A percentile compares a stretch with the other conserved stretches of the same genome.
These are phyloP conservation scores for Hydnomerulius pinastri DNA, from an alignment of 768 basidiomycete genomes.

Conservation along the genomic window DNA sequence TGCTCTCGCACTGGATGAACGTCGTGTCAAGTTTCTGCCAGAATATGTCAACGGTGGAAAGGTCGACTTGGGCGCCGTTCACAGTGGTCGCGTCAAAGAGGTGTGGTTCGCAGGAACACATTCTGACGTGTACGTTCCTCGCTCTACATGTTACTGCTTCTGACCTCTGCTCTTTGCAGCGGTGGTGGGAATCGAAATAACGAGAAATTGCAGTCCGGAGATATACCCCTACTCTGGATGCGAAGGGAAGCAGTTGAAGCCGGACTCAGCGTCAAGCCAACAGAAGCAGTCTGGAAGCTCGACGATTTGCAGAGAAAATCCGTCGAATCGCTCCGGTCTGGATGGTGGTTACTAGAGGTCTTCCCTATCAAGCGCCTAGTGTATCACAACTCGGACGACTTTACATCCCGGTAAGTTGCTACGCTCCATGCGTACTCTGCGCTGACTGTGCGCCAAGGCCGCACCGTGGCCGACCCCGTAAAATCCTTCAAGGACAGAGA, in stretches of 20 bases:
- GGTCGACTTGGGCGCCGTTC: neutral
- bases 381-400: slow-evolving; percentile 2
- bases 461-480: slow-evolving; percentile 3
- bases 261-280: slow-evolving; percentile 19
- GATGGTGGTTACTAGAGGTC: slow-evolving; percentile 7
- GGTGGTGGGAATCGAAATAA: slow-evolving; percentile 22
- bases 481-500: slow-evolving; percentile 9
- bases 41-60: slow-evolving; percentile 17
- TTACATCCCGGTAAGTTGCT: neutral
- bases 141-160: too few species aligned
- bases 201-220: slow-evolving; percentile 7
- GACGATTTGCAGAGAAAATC: slow-evolving; percentile 10
- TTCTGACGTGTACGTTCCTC: slow-evolving; percentile 23
- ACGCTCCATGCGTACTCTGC: neutral
- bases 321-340: neutral
- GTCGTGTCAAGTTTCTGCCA: slow-evolving; percentile 27
- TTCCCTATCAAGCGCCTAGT: slow-evolving; percentile 6
- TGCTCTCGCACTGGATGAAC: slow-evolving; percentile 29
- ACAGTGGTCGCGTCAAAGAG: slow-evolving; percentile 20
- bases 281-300: slow-evolving; percentile 7
- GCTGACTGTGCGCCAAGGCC: neutral
- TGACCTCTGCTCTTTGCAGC: neutral
- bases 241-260: slow-evolving; percentile 20
- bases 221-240: slow-evolving; percentile 28
- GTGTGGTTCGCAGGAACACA: slow-evolving; percentile 31